phyloP scores from a whole-genome alignment of 805 yeast species.

The Pichia exigua region DNA sequence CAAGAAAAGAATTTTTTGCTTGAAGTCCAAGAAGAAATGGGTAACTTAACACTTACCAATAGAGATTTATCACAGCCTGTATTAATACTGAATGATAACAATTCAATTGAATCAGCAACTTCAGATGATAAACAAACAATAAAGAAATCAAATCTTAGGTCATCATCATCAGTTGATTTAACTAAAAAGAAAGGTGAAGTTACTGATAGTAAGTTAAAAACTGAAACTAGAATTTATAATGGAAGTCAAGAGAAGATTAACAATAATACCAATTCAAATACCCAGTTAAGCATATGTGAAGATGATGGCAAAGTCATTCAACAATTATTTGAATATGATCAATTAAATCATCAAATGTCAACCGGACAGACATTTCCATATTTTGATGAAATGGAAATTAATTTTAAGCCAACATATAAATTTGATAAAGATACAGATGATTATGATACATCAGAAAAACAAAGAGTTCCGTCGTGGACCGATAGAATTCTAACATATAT shows the following conservation, averaged over 20 bases:
- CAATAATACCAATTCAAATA: neutral
- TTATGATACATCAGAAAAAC: slow-evolving; percentile 88
- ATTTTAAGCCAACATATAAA: slow-evolving; percentile 88
- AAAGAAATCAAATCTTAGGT: neutral
- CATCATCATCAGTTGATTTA: neutral
- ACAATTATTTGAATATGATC: slow-evolving; percentile 62
- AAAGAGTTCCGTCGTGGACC: slow-evolving; percentile 96
- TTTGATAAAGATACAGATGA: slow-evolving; percentile 76
- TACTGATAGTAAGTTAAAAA: neutral
- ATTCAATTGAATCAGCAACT: neutral
- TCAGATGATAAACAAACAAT: neutral
- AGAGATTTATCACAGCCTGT: neutral
- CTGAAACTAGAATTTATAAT: neutral
- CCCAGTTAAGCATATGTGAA: slow-evolving; percentile 11
- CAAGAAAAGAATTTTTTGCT: neutral
- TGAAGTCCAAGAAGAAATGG: neutral
- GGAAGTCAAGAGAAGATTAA: slow-evolving; percentile 2
- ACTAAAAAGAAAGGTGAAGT: neutral
- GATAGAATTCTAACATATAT: slow-evolving; percentile 68
- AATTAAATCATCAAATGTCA: slow-evolving; percentile 67
- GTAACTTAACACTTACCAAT: neutral
- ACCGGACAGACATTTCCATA: slow-evolving; percentile 72
- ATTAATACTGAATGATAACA: neutral
- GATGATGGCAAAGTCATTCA: slow-evolving; percentile 4
- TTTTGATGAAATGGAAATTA: slow-evolving; percentile 72